Evolutionary conservation across 192 early-diverging fungal species (phyloP).

Genomic region (Ambispora gerdemannii): DNA sequence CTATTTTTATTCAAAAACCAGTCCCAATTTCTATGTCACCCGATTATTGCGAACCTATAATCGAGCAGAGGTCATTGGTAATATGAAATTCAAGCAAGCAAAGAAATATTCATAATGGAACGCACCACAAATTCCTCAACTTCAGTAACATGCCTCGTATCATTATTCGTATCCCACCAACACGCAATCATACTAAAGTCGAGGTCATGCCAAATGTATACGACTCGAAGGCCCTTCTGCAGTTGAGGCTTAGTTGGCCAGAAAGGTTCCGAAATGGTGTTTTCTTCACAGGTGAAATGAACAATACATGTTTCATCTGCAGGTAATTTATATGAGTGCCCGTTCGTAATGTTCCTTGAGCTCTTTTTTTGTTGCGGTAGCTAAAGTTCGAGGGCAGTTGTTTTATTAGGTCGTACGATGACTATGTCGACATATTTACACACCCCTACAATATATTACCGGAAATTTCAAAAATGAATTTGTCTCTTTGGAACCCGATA

Average conservation of each 20-base stretch:
- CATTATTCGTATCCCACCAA: constrained; percentile 17
- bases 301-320: constrained; percentile 15
- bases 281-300: constrained; percentile 21
- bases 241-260: not conserved
- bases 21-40: constrained; percentile 1
- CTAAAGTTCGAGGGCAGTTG: constrained; percentile 21
- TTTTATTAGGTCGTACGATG: constrained; percentile 8
- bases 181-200: constrained; percentile 7
- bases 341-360: constrained; percentile 13
- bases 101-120: constrained; percentile 27
- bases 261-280: not conserved
- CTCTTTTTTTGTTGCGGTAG: not conserved
- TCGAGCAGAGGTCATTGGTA: constrained; percentile 12
- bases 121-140: constrained; percentile 17
- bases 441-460: too few relatives aligned
- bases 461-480: too few relatives aligned
- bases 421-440: constrained; percentile 27
- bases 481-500: too few relatives aligned
- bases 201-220: constrained; percentile 23
- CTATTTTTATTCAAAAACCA: not conserved
- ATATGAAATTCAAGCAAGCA: constrained; percentile 28
- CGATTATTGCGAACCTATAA: constrained; percentile 27
- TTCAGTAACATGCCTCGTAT: constrained; percentile 21
- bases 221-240: constrained; percentile 17
- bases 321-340: constrained; percentile 12